phyloP scores from a whole-genome alignment of 2,329 filamentous ascomycete species.

The Cadophora luteo-olivacea region DNA sequence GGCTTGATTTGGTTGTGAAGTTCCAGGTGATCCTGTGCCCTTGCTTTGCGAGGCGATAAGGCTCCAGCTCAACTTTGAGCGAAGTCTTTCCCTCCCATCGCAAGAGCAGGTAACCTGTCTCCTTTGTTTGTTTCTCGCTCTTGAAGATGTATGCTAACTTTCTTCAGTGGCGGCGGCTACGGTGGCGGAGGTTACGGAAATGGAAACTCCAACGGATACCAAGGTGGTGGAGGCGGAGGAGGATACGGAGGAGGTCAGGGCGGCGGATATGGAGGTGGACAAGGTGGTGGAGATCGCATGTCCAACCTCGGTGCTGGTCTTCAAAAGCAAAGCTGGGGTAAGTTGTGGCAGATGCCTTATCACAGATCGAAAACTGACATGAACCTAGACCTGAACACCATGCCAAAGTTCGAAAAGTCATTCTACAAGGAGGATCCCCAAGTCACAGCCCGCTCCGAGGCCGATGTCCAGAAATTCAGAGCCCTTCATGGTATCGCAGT shows the following conservation, averaged over 20 bases:
- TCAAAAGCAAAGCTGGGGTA: conserved; percentile 89
- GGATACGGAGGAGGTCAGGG: conserved; percentile 45
- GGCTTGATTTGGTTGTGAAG: conserved; percentile 47
- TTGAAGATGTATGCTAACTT: conserved; percentile 47
- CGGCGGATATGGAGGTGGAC: conserved; percentile 57
- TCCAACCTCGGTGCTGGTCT: conserved; percentile 85
- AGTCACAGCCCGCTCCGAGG: conserved; percentile 74
- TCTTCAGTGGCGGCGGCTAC: conserved; percentile 53
- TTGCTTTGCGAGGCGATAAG: conserved; percentile 43
- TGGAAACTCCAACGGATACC: conserved; percentile 39
- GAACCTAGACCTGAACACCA: conserved; percentile 68
- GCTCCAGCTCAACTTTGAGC: conserved; percentile 31
- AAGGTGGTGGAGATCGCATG: conserved; percentile 94
- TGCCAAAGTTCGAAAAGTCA: conserved; percentile 98
- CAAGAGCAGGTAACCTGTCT: conserved; percentile 34
- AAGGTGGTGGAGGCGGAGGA: conserved; percentile 44
- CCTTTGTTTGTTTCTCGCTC: conserved; percentile 23
- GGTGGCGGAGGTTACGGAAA: conserved; percentile 45
- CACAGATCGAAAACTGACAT: conserved; percentile 25
- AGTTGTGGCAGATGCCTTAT: conserved; percentile 44
- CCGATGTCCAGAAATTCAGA: conserved; percentile 89
- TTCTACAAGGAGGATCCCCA: conserved; percentile 97
- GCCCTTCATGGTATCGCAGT: conserved; percentile 84
- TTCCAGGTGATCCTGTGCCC: conserved; percentile 38
- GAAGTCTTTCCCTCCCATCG: conserved; percentile 24